Base-by-base conservation (phyloP, 2,329 filamentous ascomycete genomes). In the Curvularia sp. region DNA sequence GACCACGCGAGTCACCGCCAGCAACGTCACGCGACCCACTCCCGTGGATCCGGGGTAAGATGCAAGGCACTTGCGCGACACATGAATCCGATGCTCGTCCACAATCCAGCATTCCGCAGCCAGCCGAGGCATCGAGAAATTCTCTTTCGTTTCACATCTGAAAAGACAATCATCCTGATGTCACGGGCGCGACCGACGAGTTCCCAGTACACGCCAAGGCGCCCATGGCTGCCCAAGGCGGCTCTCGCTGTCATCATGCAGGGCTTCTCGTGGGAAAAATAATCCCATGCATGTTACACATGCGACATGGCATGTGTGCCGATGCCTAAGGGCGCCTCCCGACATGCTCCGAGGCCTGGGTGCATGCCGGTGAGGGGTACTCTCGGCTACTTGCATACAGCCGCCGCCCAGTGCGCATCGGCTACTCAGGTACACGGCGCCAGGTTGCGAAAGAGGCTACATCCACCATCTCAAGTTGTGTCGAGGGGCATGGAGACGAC, bases 321-420 rank as follows among this genome's bases (percentile, higher is more conserved):
- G 35, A 41, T 30, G 35, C 28, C 44, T 15, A n/a, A 12, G 13
- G 24, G 39, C 9, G 13, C 48, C 24, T 28, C 35, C 49, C 42
- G 54, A 30, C 42, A 28, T 55, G n/a, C 51, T 48, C 55, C 55
- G 51, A 58, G 30, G 44, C 38, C 28, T 44, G 51, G 44, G 35
- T 44, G 51, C 4, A 39, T 49, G 55, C 20, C 26, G 43, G 5
- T 48, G 44, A 63, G 61, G 61, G 58, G 60, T 50, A 49, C 49
- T 30, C 22, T 62, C 62, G 62, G 62, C 55, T 65, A 65, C 62
- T 53, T 60, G 49, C 61, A 57, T 54, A 49, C 54, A 63, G 53
- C 62, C 58, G 48, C 35, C 15, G 35, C 48, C 49, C 50, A 47
- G 49, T 60, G 47, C 49, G 31, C 6, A 49, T 59, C 62, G 62